Evolutionary conservation across 139 green algal species (phyloP).

Genomic region (Diplosphaera chodatii): DNA sequence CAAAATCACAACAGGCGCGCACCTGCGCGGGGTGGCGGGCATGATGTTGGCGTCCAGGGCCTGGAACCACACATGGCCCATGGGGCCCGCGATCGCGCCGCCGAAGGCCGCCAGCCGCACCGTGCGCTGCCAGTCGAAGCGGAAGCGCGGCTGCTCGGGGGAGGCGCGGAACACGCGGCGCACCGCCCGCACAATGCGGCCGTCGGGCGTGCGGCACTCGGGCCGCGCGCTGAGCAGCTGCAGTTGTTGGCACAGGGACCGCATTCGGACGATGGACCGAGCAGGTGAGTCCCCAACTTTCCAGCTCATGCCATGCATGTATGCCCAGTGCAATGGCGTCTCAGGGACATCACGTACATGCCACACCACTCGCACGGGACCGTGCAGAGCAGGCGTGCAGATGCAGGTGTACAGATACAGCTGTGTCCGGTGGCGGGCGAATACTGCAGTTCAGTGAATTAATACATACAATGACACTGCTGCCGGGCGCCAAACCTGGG

Average conservation of each 20-base stretch:
- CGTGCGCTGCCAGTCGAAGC: constrained; percentile 9
- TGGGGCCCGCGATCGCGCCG: constrained; percentile 13
- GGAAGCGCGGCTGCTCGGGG: background rate
- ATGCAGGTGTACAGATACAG: background rate
- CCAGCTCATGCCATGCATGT: too few species aligned
- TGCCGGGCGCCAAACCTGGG: constrained; percentile 12
- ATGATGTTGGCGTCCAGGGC: constrained; percentile 2
- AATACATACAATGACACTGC: too few species aligned
- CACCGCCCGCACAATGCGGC: background rate
- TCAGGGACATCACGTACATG: too few species aligned
- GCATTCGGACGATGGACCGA: constrained; percentile 25
- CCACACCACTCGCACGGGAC: too few species aligned
- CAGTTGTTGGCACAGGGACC: constrained; percentile 48
- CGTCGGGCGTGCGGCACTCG: background rate
- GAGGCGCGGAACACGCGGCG: background rate
- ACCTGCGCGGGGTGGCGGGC: background rate
- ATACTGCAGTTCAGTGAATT: background rate
- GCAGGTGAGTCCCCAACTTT: background rate
- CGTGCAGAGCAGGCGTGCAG: constrained; percentile 9
- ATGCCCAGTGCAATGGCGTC: too few species aligned
- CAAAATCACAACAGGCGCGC: too few species aligned
- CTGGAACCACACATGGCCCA: constrained; percentile 10
- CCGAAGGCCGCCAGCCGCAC: constrained; percentile 12
- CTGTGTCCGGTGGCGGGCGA: background rate
- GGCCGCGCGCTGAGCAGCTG: constrained; percentile 14